phyloP scores from a whole-genome alignment of 2,329 filamentous ascomycete species.

The Sarocladiaceae sp. region DNA sequence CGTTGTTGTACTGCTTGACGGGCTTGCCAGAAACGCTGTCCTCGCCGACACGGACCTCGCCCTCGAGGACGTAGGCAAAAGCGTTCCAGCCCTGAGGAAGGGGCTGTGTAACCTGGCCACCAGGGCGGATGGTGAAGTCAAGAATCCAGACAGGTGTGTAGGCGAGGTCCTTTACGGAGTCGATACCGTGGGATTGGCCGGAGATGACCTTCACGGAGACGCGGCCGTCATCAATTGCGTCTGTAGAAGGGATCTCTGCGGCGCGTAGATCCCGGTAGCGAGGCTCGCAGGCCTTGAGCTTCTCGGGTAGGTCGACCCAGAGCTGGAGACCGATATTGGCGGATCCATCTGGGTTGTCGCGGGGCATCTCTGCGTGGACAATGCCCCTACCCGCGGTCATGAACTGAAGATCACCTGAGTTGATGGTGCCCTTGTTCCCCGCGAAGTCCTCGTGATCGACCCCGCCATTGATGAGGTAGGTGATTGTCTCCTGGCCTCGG shows the following conservation, averaged over 20 bases:
- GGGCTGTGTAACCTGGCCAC: slow-evolving; percentile 67
- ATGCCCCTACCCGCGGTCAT: slow-evolving; percentile 94
- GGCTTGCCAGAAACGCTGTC: slow-evolving; percentile 41
- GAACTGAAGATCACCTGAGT: slow-evolving; percentile 88
- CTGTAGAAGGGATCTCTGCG: slow-evolving; percentile 70
- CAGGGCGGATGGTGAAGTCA: slow-evolving; percentile 74
- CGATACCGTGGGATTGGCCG: slow-evolving; percentile 74
- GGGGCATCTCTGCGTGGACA: slow-evolving; percentile 93
- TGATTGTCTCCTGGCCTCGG: slow-evolving; percentile 81
- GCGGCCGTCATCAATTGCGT: slow-evolving; percentile 57
- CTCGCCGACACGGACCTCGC: slow-evolving; percentile 57
- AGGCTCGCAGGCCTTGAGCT: slow-evolving; percentile 83
- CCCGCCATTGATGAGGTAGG: slow-evolving; percentile 78
- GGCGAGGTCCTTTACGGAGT: slow-evolving; percentile 81
- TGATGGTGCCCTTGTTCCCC: slow-evolving; percentile 76
- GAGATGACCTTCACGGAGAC: slow-evolving; percentile 87
- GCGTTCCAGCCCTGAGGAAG: slow-evolving; percentile 81
- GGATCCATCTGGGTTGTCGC: slow-evolving; percentile 66
- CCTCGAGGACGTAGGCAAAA: slow-evolving; percentile 80
- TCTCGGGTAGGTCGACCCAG: slow-evolving; percentile 84
- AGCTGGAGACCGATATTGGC: slow-evolving; percentile 85
- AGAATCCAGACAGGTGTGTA: slow-evolving; percentile 98
- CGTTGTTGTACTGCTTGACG: slow-evolving; percentile 73
- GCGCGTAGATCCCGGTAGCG: slow-evolving; percentile 82
- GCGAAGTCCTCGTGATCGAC: slow-evolving; percentile 92